These are phyloP conservation scores for Craspedostauros australis DNA, from an alignment of 108 stramenopile genomes.

Conservation along the genomic window DNA sequence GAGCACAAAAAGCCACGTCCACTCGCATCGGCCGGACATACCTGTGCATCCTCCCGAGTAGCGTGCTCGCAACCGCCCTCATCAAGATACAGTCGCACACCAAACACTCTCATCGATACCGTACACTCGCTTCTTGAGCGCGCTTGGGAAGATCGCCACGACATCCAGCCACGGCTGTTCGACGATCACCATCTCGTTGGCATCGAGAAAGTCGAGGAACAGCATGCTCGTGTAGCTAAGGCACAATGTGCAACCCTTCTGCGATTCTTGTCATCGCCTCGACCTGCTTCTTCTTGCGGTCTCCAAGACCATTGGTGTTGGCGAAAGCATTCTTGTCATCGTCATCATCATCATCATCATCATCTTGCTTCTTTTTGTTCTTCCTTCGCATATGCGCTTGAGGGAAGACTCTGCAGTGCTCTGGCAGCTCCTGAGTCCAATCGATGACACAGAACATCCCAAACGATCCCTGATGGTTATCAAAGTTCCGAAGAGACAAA, in stretches of 20 bases:
- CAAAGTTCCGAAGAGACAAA: neutral
- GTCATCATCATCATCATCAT: no score
- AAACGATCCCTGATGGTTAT: slow-evolving; percentile 47
- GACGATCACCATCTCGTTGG: slow-evolving; percentile 77
- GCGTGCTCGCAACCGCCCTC: neutral
- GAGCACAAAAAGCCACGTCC: neutral
- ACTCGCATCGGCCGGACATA: neutral
- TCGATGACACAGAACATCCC: slow-evolving; percentile 69
- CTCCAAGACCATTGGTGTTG: no score
- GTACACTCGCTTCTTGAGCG: slow-evolving; percentile 67
- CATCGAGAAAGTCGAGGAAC: slow-evolving; percentile 54
- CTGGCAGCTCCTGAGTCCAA: slow-evolving; percentile 48
- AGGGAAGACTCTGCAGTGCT: slow-evolving; percentile 48
- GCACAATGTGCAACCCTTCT: slow-evolving; percentile 72
- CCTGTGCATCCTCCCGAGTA: neutral
- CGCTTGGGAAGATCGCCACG: slow-evolving; percentile 69
- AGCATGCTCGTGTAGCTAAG: slow-evolving; percentile 73
- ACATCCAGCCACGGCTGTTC: slow-evolving; percentile 81
- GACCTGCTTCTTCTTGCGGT: no score
- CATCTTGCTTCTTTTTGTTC: slow-evolving; percentile 6
- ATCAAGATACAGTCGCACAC: neutral
- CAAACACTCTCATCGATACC: slow-evolving; percentile 34
- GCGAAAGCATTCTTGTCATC: slow-evolving; percentile 9
- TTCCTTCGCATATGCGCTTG: slow-evolving; percentile 43
- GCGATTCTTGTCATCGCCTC: slow-evolving; percentile 5